Evolutionary conservation across 306 rosid species (phyloP).

Genomic region (Crotalaria pallida): DNA sequence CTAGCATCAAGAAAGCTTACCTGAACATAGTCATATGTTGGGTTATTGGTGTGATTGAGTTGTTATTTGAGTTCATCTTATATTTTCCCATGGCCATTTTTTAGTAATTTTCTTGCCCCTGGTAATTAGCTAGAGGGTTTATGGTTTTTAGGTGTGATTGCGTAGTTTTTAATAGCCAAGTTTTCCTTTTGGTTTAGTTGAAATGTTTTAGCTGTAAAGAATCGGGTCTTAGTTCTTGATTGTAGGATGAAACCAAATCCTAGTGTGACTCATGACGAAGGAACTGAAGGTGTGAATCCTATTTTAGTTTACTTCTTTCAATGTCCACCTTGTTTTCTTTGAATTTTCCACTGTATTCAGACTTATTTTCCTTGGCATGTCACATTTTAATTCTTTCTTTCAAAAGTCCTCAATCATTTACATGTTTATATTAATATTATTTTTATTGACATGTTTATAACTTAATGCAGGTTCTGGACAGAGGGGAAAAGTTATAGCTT

Average conservation of each 20-base stretch:
- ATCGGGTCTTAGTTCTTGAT: not conserved
- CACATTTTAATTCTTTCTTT: not conserved
- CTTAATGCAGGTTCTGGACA: too few relatives aligned
- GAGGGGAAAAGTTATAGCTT: too few relatives aligned
- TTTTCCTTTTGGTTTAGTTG: slow-evolving; percentile 7
- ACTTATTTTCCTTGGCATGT: slow-evolving; percentile 4
- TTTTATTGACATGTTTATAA: too few relatives aligned
- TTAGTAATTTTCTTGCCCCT: not conserved
- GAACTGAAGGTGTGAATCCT: not conserved
- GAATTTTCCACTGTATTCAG: not conserved
- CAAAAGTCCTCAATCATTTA: not conserved
- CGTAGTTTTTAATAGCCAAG: not conserved
- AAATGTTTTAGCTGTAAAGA: not conserved
- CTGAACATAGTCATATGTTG: not conserved
- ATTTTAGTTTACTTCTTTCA: not conserved
- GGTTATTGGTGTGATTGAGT: not conserved
- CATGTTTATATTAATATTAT: too few relatives aligned
- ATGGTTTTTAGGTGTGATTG: not conserved
- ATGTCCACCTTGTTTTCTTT: not conserved
- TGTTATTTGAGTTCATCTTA: slow-evolving; percentile 1
- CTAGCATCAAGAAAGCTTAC: slow-evolving; percentile 1
- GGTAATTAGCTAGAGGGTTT: not conserved
- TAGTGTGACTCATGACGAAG: not conserved
- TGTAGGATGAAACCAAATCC: not conserved
- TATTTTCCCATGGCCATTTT: not conserved